phyloP scores from a whole-genome alignment of 1,284 basidiomycete species.

The Sanghuangporus baumii region DNA sequence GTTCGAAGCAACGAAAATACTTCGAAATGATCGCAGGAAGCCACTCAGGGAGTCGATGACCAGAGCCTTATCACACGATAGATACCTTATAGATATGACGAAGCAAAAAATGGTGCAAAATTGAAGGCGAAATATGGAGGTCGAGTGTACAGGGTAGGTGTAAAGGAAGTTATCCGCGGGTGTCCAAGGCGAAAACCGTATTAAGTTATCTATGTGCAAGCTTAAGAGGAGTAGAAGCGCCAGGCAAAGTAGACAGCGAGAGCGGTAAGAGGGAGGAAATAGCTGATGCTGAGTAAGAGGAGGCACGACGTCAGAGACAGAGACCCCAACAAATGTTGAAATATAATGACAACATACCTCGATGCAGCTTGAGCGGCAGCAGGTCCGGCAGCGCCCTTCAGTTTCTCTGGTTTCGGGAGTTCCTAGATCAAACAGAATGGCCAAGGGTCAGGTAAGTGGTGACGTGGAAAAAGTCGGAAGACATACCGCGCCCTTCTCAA shows the following conservation, averaged over 20 bases:
- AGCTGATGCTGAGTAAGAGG: slow-evolving; percentile 51
- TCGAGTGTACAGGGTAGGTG: not conserved
- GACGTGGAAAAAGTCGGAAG: slow-evolving; percentile 7
- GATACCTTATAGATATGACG: not conserved
- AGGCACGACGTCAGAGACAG: slow-evolving; percentile 9
- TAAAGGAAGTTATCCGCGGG: not conserved
- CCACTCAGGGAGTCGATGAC: not conserved
- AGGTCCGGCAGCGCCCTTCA: slow-evolving; percentile 29
- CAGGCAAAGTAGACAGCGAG: slow-evolving; percentile 80
- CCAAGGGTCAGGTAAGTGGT: slow-evolving; percentile 7
- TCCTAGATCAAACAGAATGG: slow-evolving; percentile 18
- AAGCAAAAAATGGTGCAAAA: not conserved
- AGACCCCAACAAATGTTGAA: not conserved
- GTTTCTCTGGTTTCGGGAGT: slow-evolving; percentile 28
- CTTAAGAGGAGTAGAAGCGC: slow-evolving; percentile 54
- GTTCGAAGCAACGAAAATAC: not conserved
- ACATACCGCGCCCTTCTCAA: slow-evolving; percentile 66
- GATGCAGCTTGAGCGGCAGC: slow-evolving; percentile 44
- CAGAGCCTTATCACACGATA: not conserved
- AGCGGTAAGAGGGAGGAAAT: slow-evolving; percentile 70
- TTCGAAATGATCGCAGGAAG: not conserved
- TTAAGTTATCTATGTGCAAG: not conserved
- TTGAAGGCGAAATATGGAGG: not conserved
- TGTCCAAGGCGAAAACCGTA: slow-evolving; percentile 1
- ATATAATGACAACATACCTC: slow-evolving; percentile 42